These are phyloP conservation scores for Capsella rubella DNA, from an alignment of 441 rosid genomes.

Conservation along the genomic window DNA sequence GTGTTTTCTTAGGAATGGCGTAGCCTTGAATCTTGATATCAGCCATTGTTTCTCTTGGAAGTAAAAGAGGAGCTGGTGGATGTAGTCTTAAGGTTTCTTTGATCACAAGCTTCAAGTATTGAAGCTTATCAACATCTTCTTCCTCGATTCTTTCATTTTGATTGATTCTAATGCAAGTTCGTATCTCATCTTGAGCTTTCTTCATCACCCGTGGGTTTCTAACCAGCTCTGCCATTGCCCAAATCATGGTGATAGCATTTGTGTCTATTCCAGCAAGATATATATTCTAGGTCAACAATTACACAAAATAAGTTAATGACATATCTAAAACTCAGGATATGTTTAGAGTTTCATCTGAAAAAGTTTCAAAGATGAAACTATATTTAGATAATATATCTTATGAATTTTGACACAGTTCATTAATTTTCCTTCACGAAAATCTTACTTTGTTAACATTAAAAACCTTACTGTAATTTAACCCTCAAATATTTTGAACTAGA, in stretches of 20 bases:
- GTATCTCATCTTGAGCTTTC: slow-evolving; percentile 53
- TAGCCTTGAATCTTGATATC: slow-evolving; percentile 41
- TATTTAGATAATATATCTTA: no score
- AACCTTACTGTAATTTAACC: no score
- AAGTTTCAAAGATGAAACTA: no score
- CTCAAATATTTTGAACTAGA: not conserved
- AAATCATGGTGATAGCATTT: slow-evolving; percentile 52
- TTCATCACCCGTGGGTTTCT: slow-evolving; percentile 50
- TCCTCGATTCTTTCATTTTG: slow-evolving; percentile 48
- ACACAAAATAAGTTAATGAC: not conserved
- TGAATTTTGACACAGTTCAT: no score
- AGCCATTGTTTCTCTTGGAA: slow-evolving; percentile 48
- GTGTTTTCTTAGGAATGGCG: slow-evolving; percentile 23
- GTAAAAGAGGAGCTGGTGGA: slow-evolving; percentile 51
- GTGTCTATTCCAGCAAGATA: slow-evolving; percentile 58
- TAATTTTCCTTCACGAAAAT: no score
- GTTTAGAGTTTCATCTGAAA: not conserved
- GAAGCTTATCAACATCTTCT: slow-evolving; percentile 48
- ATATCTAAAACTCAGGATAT: not conserved
- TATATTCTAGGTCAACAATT: slow-evolving; percentile 47
- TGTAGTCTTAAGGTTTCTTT: slow-evolving; percentile 64
- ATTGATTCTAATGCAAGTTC: slow-evolving; percentile 39
- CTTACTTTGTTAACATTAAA: no score
- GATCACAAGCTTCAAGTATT: slow-evolving; percentile 49
- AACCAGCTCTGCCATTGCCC: slow-evolving; percentile 57